These are phyloP conservation scores for Fusarium staphyleae DNA, from an alignment of 2,329 filamentous ascomycete genomes.

Conservation along the genomic window DNA sequence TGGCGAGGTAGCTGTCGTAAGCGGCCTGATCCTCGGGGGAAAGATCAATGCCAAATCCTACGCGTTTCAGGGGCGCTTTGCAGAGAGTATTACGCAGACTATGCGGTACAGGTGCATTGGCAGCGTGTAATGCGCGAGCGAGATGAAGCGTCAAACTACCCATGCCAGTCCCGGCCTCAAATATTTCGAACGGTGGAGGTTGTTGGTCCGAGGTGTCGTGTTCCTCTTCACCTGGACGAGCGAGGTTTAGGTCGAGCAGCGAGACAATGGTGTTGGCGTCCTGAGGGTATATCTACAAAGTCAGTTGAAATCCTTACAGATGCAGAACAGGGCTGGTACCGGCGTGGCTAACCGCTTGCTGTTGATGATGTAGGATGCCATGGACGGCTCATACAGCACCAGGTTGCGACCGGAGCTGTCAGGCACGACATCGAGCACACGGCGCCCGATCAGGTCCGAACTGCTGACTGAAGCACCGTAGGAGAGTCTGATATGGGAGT, in stretches of 20 bases:
- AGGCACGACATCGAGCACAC: slow-evolving; percentile 63
- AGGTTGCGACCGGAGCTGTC: slow-evolving; percentile 59
- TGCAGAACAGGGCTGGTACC: slow-evolving; percentile 27
- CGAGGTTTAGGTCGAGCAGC: slow-evolving; percentile 75
- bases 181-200: slow-evolving; percentile 68
- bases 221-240: slow-evolving; percentile 47
- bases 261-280: slow-evolving; percentile 80
- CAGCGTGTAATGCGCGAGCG: slow-evolving; percentile 76
- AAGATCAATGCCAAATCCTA: slow-evolving; percentile 39
- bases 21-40: slow-evolving; percentile 41
- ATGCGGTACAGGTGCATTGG: slow-evolving; percentile 63
- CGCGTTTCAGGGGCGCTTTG: slow-evolving; percentile 33
- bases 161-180: slow-evolving; percentile 87
- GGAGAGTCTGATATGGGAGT: slow-evolving; percentile 44
- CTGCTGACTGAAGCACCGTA: slow-evolving; percentile 59
- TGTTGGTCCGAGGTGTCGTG: slow-evolving; percentile 41
- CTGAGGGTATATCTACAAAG: slow-evolving; percentile 64
- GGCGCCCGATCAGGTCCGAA: slow-evolving; percentile 68
- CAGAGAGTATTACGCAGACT: slow-evolving; percentile 47
- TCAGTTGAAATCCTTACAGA: neutral
- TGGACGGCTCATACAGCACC: slow-evolving; percentile 68
- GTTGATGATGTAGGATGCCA: slow-evolving; percentile 76
- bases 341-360: slow-evolving; percentile 77
- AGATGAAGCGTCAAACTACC: slow-evolving; percentile 79
- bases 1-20: slow-evolving; percentile 55